A percentile compares a stretch with the other conserved stretches of the same genome.
Evolutionary conservation across 139 green algal genomes (phyloP).

Genomic region (Volvox africanus): DNA sequence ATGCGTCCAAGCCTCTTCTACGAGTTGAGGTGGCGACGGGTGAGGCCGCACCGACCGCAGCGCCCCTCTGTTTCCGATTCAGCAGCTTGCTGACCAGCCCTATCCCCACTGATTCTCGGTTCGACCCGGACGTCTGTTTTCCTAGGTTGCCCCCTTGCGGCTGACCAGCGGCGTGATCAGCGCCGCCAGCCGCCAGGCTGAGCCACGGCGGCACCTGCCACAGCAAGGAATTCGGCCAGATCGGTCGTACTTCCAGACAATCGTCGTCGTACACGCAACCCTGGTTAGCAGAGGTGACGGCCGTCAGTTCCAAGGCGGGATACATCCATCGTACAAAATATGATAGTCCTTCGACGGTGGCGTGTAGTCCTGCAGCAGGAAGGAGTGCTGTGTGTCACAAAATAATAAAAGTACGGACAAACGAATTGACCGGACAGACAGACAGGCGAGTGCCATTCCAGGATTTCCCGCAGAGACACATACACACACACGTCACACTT

Average conservation of each 20-base stretch:
- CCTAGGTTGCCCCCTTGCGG: too few relatives aligned
- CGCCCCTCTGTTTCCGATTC: too few relatives aligned
- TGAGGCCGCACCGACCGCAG: too few relatives aligned
- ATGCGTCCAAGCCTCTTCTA: too few relatives aligned
- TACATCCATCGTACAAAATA: constrained; percentile 74
- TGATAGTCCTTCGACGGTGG: constrained; percentile 58
- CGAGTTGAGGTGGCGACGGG: too few relatives aligned
- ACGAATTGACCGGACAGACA: background rate
- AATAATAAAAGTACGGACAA: background rate
- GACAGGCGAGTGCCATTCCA: background rate
- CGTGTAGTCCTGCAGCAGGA: background rate
- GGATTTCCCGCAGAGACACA: too few relatives aligned
- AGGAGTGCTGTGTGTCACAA: background rate
- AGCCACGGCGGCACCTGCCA: constrained; percentile 59
- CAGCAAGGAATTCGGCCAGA: constrained; percentile 10
- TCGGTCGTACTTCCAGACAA: constrained; percentile 61
- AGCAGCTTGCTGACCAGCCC: background rate
- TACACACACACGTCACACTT: too few relatives aligned
- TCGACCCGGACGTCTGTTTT: too few relatives aligned
- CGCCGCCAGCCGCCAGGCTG: background rate
- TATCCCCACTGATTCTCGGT: background rate
- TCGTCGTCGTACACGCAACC: constrained; percentile 61
- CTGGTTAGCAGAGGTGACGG: constrained; percentile 30
- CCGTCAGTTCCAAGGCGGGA: constrained; percentile 52
- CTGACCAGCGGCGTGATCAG: background rate